A percentile compares a stretch with the other conserved stretches of the same genome.
phyloP scores from a whole-genome alignment of 345 rosid genomes.

The Syzygium jambos region DNA sequence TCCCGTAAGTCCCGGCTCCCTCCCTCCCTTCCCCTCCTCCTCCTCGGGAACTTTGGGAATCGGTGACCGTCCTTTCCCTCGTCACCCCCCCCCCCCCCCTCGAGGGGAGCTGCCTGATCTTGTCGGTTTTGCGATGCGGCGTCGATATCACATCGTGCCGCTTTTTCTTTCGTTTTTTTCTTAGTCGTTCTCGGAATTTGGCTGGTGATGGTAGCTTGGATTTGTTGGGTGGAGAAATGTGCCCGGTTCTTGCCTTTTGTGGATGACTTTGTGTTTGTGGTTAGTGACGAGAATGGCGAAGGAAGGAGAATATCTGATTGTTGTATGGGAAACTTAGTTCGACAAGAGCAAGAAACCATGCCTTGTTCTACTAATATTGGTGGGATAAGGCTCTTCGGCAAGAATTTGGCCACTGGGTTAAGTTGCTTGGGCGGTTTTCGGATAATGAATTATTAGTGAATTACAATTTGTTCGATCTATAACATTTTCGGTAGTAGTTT shows the following conservation, averaged over 20 bases:
- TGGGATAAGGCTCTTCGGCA: not conserved
- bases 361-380: not conserved
- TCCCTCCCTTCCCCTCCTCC: not conserved
- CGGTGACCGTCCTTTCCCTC: not conserved
- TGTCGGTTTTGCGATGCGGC: not conserved
- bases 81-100: not conserved
- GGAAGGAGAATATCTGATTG: not conserved
- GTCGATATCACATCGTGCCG: not conserved
- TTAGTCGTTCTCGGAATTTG: not conserved
- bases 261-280: not conserved
- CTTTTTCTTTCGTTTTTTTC: not conserved
- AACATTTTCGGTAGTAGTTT: not conserved
- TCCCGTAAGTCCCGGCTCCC: slow-evolving; percentile 51
- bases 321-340: not conserved
- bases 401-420: not conserved
- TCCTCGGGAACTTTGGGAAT: not conserved
- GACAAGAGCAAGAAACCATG: not conserved
- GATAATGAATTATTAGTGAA: not conserved
- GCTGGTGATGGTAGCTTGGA: not conserved
- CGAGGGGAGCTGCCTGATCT: not conserved
- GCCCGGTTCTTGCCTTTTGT: not conserved
- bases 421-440: not conserved
- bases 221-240: not conserved
- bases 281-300: not conserved
- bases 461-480: not conserved